Evolutionary conservation across 1,139 yeast species (phyloP).

Genomic region (Fermentozyma sake): DNA sequence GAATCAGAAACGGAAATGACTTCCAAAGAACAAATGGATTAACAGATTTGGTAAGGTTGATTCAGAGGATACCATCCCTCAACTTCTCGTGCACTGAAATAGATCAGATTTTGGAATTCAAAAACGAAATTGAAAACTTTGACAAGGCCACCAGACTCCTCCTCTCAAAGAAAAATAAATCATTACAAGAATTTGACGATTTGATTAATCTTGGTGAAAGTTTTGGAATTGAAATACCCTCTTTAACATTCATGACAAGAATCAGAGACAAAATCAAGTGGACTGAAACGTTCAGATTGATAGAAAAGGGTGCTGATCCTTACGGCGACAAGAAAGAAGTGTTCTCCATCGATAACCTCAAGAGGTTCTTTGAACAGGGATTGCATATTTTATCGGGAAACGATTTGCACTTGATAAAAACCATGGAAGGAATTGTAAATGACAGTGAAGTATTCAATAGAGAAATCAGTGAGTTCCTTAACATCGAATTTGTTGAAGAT

Average conservation of each 20-base stretch:
- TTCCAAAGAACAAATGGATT: slow-evolving; percentile 14
- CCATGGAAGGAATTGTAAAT: slow-evolving; percentile 21
- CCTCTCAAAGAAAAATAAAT: slow-evolving; percentile 21
- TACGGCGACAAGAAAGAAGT: slow-evolving; percentile 32
- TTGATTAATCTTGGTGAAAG: slow-evolving; percentile 52
- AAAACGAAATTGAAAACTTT: slow-evolving; percentile 50
- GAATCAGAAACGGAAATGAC: slow-evolving; percentile 30
- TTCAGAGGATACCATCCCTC: slow-evolving; percentile 45
- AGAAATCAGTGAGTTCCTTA: slow-evolving; percentile 23
- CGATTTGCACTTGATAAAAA: slow-evolving; percentile 17
- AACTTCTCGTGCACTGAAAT: slow-evolving; percentile 56
- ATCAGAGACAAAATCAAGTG: slow-evolving; percentile 48
- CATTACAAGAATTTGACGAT: slow-evolving; percentile 40
- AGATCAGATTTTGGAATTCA: slow-evolving; percentile 54
- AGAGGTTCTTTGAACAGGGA: slow-evolving; percentile 39
- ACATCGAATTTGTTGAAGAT: slow-evolving; percentile 20
- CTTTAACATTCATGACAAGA: slow-evolving; percentile 45
- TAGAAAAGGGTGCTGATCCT: slow-evolving; percentile 41
- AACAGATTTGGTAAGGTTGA: slow-evolving; percentile 25
- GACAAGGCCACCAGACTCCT: slow-evolving; percentile 45
- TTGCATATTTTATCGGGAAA: slow-evolving; percentile 24
- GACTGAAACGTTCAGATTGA: slow-evolving; percentile 34
- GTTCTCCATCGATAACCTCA: slow-evolving; percentile 34
- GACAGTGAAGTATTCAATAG: slow-evolving; percentile 28
- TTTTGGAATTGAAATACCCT: slow-evolving; percentile 54